Conservation (phyloP, 2,329 filamentous ascomycete species). For the Diaporthe aspalathi region DNA sequence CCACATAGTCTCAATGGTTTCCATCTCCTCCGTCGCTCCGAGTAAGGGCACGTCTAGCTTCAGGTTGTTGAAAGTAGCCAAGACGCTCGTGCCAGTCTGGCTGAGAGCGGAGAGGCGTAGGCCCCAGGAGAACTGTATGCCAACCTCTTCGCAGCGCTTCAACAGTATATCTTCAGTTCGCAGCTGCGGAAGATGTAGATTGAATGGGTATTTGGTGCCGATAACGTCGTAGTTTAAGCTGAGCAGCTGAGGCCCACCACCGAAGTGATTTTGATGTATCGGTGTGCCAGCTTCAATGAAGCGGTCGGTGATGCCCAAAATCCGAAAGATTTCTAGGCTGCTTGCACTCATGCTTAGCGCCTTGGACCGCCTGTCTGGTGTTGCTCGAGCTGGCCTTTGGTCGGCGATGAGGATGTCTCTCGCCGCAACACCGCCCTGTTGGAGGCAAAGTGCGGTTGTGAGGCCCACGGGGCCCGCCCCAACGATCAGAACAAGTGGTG, state of each 20-base stretch:
- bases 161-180: conserved; percentile 24
- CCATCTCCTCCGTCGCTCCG: not conserved
- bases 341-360: conserved; percentile 33
- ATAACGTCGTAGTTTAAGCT: conserved; percentile 35
- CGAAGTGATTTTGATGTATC: conserved; percentile 22
- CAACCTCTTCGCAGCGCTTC: conserved; percentile 33
- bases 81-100: conserved; percentile 1
- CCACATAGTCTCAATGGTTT: conserved; percentile 48
- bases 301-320: conserved; percentile 27
- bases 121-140: conserved; percentile 30
- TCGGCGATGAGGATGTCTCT: conserved; percentile 31
- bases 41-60: not conserved
- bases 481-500: conserved; percentile 27
- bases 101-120: not conserved
- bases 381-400: conserved; percentile 7
- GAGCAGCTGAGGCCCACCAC: conserved; percentile 6
- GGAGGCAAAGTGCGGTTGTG: conserved; percentile 32
- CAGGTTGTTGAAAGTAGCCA: not conserved
- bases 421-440: conserved; percentile 19
- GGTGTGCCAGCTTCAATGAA: conserved; percentile 21
- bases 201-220: conserved; percentile 36
- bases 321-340: conserved; percentile 35
- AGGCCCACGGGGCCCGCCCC: conserved; percentile 38
- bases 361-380: conserved; percentile 3
- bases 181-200: conserved; percentile 13